These are phyloP conservation scores for Paraconiothyrium sp. DNA, from an alignment of 2,329 filamentous ascomycete genomes.

Conservation along the genomic window DNA sequence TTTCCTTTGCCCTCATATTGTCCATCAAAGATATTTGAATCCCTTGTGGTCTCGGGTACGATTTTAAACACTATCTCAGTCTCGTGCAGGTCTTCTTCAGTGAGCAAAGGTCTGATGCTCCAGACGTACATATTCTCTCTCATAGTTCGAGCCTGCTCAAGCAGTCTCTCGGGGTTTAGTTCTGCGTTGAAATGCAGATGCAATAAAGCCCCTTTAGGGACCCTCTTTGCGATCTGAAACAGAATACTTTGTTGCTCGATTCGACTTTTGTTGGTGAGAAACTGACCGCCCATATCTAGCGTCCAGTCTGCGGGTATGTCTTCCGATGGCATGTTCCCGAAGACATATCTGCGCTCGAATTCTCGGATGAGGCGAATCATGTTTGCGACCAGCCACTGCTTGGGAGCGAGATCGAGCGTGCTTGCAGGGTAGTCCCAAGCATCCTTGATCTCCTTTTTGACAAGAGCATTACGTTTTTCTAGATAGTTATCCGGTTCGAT, in stretches of 20 bases:
- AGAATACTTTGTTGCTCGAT: constrained; percentile 64
- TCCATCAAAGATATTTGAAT: constrained; percentile 58
- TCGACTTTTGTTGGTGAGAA: constrained; percentile 54
- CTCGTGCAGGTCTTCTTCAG: constrained; percentile 54
- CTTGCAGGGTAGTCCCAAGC: constrained; percentile 51
- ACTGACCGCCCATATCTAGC: constrained; percentile 59
- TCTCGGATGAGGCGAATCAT: constrained; percentile 54
- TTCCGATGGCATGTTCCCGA: constrained; percentile 56
- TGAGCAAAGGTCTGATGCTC: constrained; percentile 63
- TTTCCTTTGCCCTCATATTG: constrained; percentile 53
- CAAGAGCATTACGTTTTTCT: constrained; percentile 32
- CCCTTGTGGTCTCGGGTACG: constrained; percentile 35
- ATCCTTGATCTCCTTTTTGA: constrained; percentile 40
- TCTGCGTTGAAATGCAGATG: constrained; percentile 85
- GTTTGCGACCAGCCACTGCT: constrained; percentile 42
- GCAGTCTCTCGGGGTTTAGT: constrained; percentile 67
- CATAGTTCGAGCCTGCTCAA: constrained; percentile 65
- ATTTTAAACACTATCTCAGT: constrained; percentile 73
- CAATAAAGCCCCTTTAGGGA: constrained; percentile 78
- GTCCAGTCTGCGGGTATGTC: constrained; percentile 50
- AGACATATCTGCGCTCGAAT: constrained; percentile 52
- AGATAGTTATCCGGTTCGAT: constrained; percentile 28
- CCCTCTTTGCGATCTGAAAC: constrained; percentile 63
- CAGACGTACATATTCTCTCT: constrained; percentile 71
- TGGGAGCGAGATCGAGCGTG: constrained; percentile 26